Conservation (phyloP, 2,329 filamentous ascomycete species). For the Diaporthe helianthi region DNA sequence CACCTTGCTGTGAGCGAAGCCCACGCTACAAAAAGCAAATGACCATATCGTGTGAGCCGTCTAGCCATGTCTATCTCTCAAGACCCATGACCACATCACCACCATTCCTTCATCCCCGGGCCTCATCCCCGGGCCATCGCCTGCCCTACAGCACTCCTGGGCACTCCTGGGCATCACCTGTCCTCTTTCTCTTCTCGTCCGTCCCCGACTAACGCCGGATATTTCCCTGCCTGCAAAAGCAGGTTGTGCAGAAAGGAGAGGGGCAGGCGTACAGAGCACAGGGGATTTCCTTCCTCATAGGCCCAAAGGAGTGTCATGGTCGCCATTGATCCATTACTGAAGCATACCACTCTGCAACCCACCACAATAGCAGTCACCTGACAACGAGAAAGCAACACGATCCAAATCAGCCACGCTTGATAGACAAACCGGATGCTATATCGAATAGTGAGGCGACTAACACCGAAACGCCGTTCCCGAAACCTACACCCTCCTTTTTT, state of each 20-base stretch:
- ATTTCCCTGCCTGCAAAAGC: constrained; percentile 7
- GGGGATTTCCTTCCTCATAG: not conserved
- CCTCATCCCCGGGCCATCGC: not conserved
- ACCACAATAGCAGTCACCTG: constrained; percentile 16
- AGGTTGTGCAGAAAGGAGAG: constrained; percentile 20
- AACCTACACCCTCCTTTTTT: constrained; percentile 19
- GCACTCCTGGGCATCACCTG: not conserved
- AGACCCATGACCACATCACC: constrained; percentile 2
- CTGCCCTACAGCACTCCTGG: not conserved
- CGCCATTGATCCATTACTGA: constrained; percentile 19
- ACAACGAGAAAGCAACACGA: constrained; percentile 23
- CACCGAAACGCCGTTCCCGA: constrained; percentile 28
- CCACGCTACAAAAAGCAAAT: not conserved
- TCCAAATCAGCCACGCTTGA: constrained; percentile 27
- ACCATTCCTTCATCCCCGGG: not conserved
- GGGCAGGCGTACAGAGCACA: not conserved
- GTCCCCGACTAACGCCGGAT: not conserved
- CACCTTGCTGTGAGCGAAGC: constrained; percentile 4
- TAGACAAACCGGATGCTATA: constrained; percentile 25
- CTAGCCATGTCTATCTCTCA: constrained; percentile 31
- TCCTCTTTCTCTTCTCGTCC: not conserved
- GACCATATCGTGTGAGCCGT: constrained; percentile 5
- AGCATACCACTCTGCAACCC: not conserved
- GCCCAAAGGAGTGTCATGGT: constrained; percentile 26
- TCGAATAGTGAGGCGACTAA: constrained; percentile 9